phyloP scores from a whole-genome alignment of 805 yeast species.

The Monosporozyma aerobia region DNA sequence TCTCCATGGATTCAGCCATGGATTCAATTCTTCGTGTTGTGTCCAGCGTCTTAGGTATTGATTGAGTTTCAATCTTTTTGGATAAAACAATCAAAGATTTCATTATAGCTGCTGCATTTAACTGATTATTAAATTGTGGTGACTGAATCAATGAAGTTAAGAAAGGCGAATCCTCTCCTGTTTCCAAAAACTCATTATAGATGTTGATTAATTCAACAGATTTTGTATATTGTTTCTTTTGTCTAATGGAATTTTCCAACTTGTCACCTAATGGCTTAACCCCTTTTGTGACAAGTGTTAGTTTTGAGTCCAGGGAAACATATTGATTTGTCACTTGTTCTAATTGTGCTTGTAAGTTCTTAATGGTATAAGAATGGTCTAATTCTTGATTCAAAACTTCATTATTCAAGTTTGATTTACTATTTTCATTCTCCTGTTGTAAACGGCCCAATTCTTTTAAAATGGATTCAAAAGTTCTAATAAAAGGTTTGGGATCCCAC shows the following conservation, averaged over 20 bases:
- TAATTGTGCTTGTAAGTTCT: conserved; percentile 29
- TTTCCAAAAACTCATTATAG: conserved; percentile 65
- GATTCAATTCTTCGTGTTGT: conserved; percentile 44
- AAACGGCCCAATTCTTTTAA: conserved; percentile 59
- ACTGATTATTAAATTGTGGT: conserved; percentile 43
- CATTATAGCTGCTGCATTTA: conserved; percentile 54
- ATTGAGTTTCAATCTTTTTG: conserved; percentile 49
- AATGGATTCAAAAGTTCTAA: conserved; percentile 84
- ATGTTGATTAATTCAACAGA: conserved; percentile 67
- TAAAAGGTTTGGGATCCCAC: conserved; percentile 84
- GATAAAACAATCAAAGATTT: conserved; percentile 59
- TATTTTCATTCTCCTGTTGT: conserved; percentile 43
- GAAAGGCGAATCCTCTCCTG: conserved; percentile 5
- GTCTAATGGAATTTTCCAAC: conserved; percentile 55
- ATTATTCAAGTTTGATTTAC: conserved; percentile 42
- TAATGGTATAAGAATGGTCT: conserved; percentile 57
- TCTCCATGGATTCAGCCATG: conserved; percentile 71
- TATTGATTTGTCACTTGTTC: conserved; percentile 16
- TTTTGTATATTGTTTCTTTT: conserved; percentile 63
- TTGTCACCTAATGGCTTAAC: conserved; percentile 65
- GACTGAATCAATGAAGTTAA: conserved; percentile 35
- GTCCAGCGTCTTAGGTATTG: conserved; percentile 35
- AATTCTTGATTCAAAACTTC: conserved; percentile 55
- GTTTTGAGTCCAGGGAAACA: conserved; percentile 21
- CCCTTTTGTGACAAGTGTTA: conserved; percentile 43